Percentiles rank a stretch among this genome's conserved stretches.
These are phyloP conservation scores for Nemania abortiva DNA, from an alignment of 2,329 filamentous ascomycete genomes.

Conservation along the genomic window DNA sequence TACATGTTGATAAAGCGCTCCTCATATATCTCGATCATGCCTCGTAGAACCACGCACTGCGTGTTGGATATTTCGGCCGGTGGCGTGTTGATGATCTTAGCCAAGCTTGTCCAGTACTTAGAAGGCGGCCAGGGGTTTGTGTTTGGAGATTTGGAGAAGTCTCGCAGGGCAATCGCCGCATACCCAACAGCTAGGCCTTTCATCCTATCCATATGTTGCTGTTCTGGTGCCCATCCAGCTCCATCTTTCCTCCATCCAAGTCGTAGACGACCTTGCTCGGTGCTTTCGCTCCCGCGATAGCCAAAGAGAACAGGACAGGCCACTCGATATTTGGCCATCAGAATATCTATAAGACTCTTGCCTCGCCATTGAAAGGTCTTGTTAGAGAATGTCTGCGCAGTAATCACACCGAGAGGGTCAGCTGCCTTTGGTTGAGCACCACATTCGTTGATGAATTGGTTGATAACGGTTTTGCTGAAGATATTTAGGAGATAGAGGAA, in stretches of 20 bases:
- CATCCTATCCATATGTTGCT: constrained; percentile 85
- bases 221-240: constrained; percentile 72
- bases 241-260: constrained; percentile 79
- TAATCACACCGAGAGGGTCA: constrained; percentile 82
- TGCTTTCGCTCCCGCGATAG: constrained; percentile 80
- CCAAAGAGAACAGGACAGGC: constrained; percentile 89
- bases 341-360: constrained; percentile 79
- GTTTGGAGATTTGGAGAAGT: constrained; percentile 78
- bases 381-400: constrained; percentile 79
- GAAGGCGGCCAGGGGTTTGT: constrained; percentile 81
- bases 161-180: constrained; percentile 83
- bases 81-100: constrained; percentile 81
- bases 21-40: constrained; percentile 79
- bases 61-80: constrained; percentile 75
- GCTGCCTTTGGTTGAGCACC: constrained; percentile 73
- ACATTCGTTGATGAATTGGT: constrained; percentile 76
- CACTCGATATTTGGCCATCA: constrained; percentile 87
- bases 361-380: constrained; percentile 75
- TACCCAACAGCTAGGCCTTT: constrained; percentile 86
- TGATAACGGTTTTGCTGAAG: constrained; percentile 78
- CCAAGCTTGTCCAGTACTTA: constrained; percentile 85
- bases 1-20: constrained; percentile 84
- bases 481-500: constrained; percentile 83
- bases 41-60: constrained; percentile 76
- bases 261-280: constrained; percentile 72